Conservation (phyloP, 2,329 filamentous ascomycete species). For the Epichloe amarillans region DNA sequence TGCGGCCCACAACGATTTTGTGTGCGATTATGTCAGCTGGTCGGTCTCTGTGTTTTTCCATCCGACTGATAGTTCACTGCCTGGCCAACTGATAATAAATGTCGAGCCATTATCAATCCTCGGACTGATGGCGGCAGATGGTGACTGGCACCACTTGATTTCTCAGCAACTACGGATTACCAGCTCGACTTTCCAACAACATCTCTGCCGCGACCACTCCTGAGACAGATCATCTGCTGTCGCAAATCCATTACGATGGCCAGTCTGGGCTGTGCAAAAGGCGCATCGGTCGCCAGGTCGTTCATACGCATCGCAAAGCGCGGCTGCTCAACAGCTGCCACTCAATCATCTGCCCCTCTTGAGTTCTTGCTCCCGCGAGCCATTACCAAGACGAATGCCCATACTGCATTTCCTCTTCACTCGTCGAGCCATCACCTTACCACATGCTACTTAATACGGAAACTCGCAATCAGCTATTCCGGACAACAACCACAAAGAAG, state of each 20-base stretch:
- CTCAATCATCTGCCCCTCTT: slow-evolving; percentile 16
- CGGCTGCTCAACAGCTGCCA: slow-evolving; percentile 16
- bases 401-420: neutral
- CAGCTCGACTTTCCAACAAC: neutral
- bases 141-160: slow-evolving; percentile 1
- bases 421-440: neutral
- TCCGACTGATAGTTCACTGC: no score
- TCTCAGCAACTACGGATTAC: slow-evolving; percentile 4
- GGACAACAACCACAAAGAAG: slow-evolving; percentile 6
- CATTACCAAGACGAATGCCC: neutral
- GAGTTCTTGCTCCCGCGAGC: slow-evolving; percentile 28
- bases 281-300: slow-evolving; percentile 23
- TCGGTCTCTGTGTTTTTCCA: slow-evolving; percentile 2
- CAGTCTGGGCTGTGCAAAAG: slow-evolving; percentile 21
- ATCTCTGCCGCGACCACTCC: neutral
- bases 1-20: neutral
- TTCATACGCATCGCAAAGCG: slow-evolving; percentile 29
- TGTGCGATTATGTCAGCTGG: slow-evolving; percentile 7
- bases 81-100: no score
- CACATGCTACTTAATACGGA: neutral
- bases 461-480: neutral
- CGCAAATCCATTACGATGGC: slow-evolving; percentile 14
- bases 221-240: neutral
- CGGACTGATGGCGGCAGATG: neutral
- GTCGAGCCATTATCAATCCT: no score